Evolutionary conservation across 2,329 filamentous ascomycete species (phyloP), one percentile per base, ranked within the genome.

Genomic region (Lachnellula hyalina): DNA sequence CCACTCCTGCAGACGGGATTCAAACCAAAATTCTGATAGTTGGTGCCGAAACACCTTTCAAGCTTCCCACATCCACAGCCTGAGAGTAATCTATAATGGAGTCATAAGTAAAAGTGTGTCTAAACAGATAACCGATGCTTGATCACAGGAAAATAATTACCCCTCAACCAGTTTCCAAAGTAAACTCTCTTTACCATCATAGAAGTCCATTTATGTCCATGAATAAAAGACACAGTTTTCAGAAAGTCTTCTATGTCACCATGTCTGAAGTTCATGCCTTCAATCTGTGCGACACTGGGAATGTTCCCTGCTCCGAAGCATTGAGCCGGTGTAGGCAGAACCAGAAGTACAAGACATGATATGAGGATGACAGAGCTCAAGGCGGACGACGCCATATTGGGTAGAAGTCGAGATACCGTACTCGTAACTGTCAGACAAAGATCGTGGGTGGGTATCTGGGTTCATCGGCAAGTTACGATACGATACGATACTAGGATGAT

Each of bases 221-320:
- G 80, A 55, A 93, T 78, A 65, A 90, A 92, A 32, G 86, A 82
- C 61, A 93, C 73, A 5, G 84, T 88, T 71, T 89, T 87, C 65
- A 94, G 82, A 73, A 89, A 84, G 71, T 93, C 89, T 74, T 91
- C 87, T 59, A 91, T 90, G 68, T 91, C 87, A 71, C 84, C 84
- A 77, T 87, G 84, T 46, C 84, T 80, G 79, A 83, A 87, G 69
- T 87, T 87, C 68, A 80, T 76, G 15, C 85, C 85, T 67, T 88
- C 85, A 28, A 68, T 59, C 6, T 70, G 73, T 14, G 76, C 71
- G 60, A 84, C 84, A 19, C 80, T 84, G n/a, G 85, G 85, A 57
- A 88, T 88, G 66, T 88, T 88, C 54, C 85, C 85, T 35, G 85
- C 85, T 25, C 85, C 85, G 67, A 88, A 88, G 4, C 85, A 85